A percentile compares a stretch with the other conserved stretches of the same genome.
These are phyloP conservation scores for Annulohypoxylon maeteangense DNA, from an alignment of 495 filamentous ascomycete genomes.

Conservation along the genomic window DNA sequence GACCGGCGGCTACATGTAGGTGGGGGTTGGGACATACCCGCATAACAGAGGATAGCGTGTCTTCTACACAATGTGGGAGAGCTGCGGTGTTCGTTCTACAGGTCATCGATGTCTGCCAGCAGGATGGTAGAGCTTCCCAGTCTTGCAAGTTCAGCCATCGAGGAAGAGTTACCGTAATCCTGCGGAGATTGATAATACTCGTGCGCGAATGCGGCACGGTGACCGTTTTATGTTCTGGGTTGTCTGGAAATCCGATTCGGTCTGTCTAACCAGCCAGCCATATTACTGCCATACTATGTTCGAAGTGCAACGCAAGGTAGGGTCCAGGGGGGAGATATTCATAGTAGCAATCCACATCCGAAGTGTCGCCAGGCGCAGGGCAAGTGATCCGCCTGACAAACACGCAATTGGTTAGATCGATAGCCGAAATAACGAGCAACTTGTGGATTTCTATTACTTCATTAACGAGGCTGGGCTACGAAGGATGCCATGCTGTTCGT, in stretches of 20 bases:
- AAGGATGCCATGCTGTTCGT: conserved; percentile 36
- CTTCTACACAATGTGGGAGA: background rate
- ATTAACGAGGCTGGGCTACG: conserved; percentile 37
- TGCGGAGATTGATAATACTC: conserved; percentile 27
- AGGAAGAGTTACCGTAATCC: conserved; percentile 27
- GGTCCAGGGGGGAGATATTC: conserved; percentile 23
- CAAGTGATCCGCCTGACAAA: conserved; percentile 28
- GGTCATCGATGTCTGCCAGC: background rate
- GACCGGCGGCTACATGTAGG: conserved; percentile 20
- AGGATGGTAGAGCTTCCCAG: background rate
- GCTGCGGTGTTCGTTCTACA: conserved; percentile 23
- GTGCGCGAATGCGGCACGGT: conserved; percentile 19
- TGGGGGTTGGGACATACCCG: conserved; percentile 29
- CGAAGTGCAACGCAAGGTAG: conserved; percentile 7
- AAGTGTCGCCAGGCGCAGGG: conserved; percentile 31
- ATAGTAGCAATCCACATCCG: conserved; percentile 40
- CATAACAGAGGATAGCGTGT: conserved; percentile 10
- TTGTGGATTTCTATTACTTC: conserved; percentile 26
- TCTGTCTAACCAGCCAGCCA: conserved; percentile 31
- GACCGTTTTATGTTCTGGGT: conserved; percentile 21
- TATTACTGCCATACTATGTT: background rate
- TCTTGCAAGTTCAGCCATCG: conserved; percentile 13
- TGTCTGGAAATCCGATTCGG: conserved; percentile 36
- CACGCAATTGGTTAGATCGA: conserved; percentile 39
- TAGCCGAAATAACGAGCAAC: conserved; percentile 31